Evolutionary conservation across 2,329 filamentous ascomycete genomes (phyloP), one percentile per base, ranked within the genome.

Genomic region (Onygenales sp.): DNA sequence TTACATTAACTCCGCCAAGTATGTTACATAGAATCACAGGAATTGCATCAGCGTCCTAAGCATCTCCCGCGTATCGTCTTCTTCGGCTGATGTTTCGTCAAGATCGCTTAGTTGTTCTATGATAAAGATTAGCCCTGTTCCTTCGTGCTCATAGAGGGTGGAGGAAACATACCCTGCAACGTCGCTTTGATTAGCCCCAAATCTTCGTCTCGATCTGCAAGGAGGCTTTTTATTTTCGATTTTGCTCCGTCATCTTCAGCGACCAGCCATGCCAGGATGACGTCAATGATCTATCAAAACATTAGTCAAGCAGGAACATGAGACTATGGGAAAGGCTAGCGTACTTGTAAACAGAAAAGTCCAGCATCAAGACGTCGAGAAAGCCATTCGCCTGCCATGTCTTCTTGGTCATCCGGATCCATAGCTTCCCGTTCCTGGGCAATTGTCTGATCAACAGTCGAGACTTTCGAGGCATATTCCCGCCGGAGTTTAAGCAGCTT

Each of bases 181-280:
- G 88, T 90, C 14, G 64, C 70, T 59, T 77, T 82, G 21, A 97
- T 70, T 13, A 83, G 74, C 3, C 65, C 73, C 14, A 95, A 64
- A 6, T 76, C 74, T 64, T 88, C 85, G 59, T 86, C 86, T 17
- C 79, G 77, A 56, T 88, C 85, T 0, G 78, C 81, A 42, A 96
- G 71, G 3, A 86, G 69, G 21, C 76, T 71, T 49, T 76, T 69
- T 34, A 95, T 82, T 61, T 78, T 85, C 53, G 72, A 75, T 61
- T 77, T 81, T 1, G 88, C 87, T 0, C 88, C 89, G 36, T 77
- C 77, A 63, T 98, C 93, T 70, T 98, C 93, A 0, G 91, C 93
- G 6, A 89, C 79, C 34, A 97, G 77, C 93, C 93, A 98, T 10
- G 91, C 88, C 33, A 98, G 70, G 33, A 93, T 82, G 0, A 90